Evolutionary conservation across 441 rosid species (phyloP), one percentile per base, ranked within the genome.

Genomic region (Erodium moschatum): DNA sequence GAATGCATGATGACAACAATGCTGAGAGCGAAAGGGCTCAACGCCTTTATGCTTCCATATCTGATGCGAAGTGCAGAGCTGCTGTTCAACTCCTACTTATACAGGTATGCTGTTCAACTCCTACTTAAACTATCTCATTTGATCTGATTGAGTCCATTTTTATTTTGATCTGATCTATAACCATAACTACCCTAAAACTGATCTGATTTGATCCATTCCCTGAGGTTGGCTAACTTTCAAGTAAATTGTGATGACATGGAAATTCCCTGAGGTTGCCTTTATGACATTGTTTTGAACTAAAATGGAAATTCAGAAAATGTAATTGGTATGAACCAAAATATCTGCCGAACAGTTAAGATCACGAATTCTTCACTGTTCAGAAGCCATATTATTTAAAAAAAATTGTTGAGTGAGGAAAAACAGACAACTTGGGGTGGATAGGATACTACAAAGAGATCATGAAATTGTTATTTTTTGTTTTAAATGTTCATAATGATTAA

Each of bases 31-130:
- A 65, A 72, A 79, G 82, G 82, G 67, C 81, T 20, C 83, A 73
- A 5, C 88, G 48, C 69, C 84, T 91, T 48, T 91, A 81, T 79
- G 81, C 85, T 50, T 80, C 86, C 69, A 74, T 96, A 77, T 80
- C 96, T 78, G 92, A 96, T 85, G 97, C 96, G 9, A 96, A 96
- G 76, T 96, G 99, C 82, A 85, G 98, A 68, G 97, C 98, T 65
- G 97, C 99, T 75, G 94, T 96, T 78, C 99, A 96, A 78, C 98
- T 96, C 78, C 76, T 96, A 79, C 74, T 96, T 81, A 85, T 96
- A 78, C 99, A 96, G 97, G 99, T 92, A 78, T 58, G 54, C n/a
- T n/a, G n/a, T n/a, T n/a, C n/a, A n/a, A n/a, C n/a, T n/a, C n/a
- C n/a, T n/a, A n/a, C n/a, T n/a, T n/a, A 9, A 38, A 38, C 42